Conservation (phyloP, 2,329 filamentous ascomycete species). For the Fusarium duplospermum region DNA sequence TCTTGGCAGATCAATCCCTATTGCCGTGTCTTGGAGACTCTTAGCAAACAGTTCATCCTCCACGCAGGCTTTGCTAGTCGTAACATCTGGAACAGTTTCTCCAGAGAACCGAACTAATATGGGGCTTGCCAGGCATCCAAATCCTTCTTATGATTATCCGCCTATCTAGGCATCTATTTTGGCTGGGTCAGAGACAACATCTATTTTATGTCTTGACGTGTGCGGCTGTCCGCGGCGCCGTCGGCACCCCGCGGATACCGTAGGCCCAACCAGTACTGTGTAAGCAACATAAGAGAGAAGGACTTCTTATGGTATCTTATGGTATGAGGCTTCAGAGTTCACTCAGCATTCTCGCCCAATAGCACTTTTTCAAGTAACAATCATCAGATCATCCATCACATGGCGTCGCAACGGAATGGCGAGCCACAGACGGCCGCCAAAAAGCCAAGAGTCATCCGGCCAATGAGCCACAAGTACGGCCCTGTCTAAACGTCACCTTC, state of each 20-base stretch:
- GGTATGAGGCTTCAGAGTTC: not conserved
- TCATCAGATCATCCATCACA: not conserved
- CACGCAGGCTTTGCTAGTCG: not conserved
- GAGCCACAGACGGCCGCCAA: not conserved
- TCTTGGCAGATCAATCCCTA: not conserved
- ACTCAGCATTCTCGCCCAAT: not conserved
- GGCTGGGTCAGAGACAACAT: not conserved
- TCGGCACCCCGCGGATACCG: conserved; percentile 27
- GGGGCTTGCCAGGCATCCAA: not conserved
- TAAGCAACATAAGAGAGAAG: not conserved
- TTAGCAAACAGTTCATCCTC: not conserved
- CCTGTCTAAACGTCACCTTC: not conserved
- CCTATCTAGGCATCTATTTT: not conserved
- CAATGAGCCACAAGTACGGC: conserved; percentile 37
- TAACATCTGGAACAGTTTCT: not conserved
- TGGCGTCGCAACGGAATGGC: conserved; percentile 12
- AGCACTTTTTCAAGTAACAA: not conserved
- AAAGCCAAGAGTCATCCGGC: conserved; percentile 24
- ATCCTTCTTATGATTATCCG: not conserved
- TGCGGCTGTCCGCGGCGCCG: conserved; percentile 18
- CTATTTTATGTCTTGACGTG: not conserved
- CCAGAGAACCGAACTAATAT: not conserved
- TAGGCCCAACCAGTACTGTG: not conserved
- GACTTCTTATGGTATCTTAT: no score
- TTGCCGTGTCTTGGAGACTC: not conserved